phyloP scores from a whole-genome alignment of 2,329 filamentous ascomycete species.

The Sporothrix brunneoviolacea region DNA sequence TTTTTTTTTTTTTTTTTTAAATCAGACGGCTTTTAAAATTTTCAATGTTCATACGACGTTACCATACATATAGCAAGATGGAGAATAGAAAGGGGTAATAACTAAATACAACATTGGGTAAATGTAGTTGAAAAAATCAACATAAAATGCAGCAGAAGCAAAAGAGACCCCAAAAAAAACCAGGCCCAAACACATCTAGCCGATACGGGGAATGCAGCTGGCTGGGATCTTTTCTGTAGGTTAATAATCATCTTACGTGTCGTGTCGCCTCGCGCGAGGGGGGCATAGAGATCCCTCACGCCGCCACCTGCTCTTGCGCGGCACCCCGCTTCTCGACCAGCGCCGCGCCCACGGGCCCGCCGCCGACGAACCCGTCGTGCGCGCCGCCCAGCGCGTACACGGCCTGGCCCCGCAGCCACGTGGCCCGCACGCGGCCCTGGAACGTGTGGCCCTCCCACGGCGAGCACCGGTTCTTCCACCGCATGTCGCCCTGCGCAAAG shows the following conservation, averaged over 20 bases:
- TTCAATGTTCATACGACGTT: too few species aligned
- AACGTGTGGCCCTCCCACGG: conserved; percentile 81
- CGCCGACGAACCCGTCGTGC: conserved; percentile 44
- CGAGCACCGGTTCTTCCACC: conserved; percentile 89
- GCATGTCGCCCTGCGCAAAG: conserved; percentile 70
- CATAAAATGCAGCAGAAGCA: not conserved
- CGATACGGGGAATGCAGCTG: too few species aligned
- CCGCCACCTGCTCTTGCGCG: not conserved
- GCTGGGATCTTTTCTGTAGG: too few species aligned
- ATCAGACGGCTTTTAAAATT: too few species aligned
- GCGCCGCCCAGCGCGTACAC: conserved; percentile 63
- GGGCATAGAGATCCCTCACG: too few species aligned
- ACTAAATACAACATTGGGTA: not conserved
- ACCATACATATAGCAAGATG: too few species aligned
- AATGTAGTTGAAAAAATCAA: not conserved
- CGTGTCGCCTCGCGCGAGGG: too few species aligned
- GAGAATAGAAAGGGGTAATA: not conserved
- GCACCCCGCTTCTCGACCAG: conserved; percentile 34
- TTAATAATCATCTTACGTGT: too few species aligned
- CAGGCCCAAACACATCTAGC: too few species aligned
- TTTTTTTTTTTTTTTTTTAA: too few species aligned
- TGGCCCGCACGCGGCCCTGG: conserved; percentile 72
- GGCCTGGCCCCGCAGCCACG: conserved; percentile 71
- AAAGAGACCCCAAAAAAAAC: too few species aligned
- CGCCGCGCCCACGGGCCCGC: conserved; percentile 41